These are phyloP conservation scores for Phaeomoniella chlamydospora DNA, from an alignment of 2,329 filamentous ascomycete genomes.

Conservation along the genomic window DNA sequence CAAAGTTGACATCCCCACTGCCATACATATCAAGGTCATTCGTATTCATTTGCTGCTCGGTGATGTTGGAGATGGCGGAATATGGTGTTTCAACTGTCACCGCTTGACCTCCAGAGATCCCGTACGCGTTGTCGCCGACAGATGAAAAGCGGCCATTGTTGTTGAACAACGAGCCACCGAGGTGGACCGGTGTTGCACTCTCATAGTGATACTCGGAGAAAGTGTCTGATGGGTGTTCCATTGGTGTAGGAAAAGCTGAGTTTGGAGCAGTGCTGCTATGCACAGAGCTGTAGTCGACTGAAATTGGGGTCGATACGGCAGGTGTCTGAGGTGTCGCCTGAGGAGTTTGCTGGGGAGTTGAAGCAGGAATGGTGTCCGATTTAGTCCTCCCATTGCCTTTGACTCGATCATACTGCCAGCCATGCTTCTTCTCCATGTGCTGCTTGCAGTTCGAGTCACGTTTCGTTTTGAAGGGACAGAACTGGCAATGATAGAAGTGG, in stretches of 20 bases:
- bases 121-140: background rate
- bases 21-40: background rate
- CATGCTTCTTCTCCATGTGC: slow-evolving; percentile 95
- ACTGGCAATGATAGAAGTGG: slow-evolving; percentile 70
- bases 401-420: slow-evolving; percentile 78
- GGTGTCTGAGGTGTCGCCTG: slow-evolving; percentile 44
- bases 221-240: slow-evolving; percentile 8
- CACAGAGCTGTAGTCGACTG: slow-evolving; percentile 20
- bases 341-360: slow-evolving; percentile 24
- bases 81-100: background rate
- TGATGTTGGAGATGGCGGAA: background rate
- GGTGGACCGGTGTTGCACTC: background rate
- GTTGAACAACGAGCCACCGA: background rate
- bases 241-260: slow-evolving; percentile 11
- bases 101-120: background rate
- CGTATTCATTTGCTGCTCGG: background rate
- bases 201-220: slow-evolving; percentile 4
- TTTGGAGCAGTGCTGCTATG: slow-evolving; percentile 8
- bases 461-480: slow-evolving; percentile 89
- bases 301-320: slow-evolving; percentile 47
- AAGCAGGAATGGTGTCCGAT: slow-evolving; percentile 10
- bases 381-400: slow-evolving; percentile 83
- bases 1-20: background rate
- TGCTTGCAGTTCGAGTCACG: slow-evolving; percentile 95
- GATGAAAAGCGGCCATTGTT: background rate